Conservation (phyloP, 352 stramenopile species). For the Peronosclerospora sorghi region DNA sequence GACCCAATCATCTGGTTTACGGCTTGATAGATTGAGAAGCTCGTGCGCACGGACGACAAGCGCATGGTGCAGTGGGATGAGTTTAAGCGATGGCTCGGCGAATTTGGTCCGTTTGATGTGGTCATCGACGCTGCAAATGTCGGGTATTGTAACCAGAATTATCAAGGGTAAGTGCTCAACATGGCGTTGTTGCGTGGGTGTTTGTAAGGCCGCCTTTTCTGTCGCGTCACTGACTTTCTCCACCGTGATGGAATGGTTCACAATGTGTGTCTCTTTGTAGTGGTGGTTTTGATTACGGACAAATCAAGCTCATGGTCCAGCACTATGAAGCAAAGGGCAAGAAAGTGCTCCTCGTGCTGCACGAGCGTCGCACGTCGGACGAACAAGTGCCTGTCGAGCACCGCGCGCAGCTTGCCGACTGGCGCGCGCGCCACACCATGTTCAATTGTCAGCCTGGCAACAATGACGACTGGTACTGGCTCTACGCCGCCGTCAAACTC, state of each 20-base stretch:
- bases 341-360: conserved; percentile 90
- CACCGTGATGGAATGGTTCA: conserved; percentile 5
- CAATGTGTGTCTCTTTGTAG: conserved; percentile 18
- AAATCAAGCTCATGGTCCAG: conserved; percentile 90
- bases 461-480: conserved; percentile 99
- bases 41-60: conserved; percentile 68
- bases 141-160: conserved; percentile 97
- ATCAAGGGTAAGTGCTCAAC: conserved; percentile 46
- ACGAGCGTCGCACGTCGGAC: conserved; percentile 89
- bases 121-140: conserved; percentile 97
- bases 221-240: neutral
- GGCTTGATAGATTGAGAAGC: conserved; percentile 46
- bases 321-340: conserved; percentile 85
- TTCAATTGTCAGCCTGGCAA: conserved; percentile 91
- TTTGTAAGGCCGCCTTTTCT: conserved; percentile 15
- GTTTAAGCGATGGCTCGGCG: conserved; percentile 74
- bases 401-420: conserved; percentile 59
- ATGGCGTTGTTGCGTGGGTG: conserved; percentile 2
- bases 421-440: conserved; percentile 65
- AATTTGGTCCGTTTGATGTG: conserved; percentile 81
- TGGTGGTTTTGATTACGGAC: conserved; percentile 89
- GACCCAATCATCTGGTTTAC: too few relatives aligned
- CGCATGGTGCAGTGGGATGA: conserved; percentile 61
- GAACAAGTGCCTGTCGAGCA: conserved; percentile 76
- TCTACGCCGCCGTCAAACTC: conserved; percentile 90